Conservation (phyloP, 2,329 filamentous ascomycete species). For the Sporothrix schenckii region DNA sequence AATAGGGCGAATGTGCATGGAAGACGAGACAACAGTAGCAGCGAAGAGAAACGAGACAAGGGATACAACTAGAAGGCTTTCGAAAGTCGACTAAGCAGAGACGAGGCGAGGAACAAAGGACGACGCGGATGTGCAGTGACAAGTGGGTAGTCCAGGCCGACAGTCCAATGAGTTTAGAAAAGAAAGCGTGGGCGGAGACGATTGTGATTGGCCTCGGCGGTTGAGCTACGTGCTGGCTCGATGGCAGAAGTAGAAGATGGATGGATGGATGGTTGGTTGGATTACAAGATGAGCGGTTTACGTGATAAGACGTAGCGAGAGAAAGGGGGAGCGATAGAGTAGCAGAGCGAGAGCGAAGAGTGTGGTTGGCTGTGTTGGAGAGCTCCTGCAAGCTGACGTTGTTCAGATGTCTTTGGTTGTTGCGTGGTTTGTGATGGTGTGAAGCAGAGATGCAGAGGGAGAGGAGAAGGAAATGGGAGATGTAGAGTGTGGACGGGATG, state of each 20-base stretch:
- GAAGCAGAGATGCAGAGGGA: constrained; percentile 23
- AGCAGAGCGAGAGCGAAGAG: background rate
- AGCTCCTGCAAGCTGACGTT: constrained; percentile 24
- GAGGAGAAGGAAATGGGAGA: constrained; percentile 11
- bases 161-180: background rate
- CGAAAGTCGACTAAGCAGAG: background rate
- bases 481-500: constrained; percentile 15
- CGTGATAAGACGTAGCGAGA: background rate
- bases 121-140: background rate
- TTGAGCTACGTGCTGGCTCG: constrained; percentile 19
- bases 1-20: background rate
- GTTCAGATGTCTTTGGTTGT: constrained; percentile 9
- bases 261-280: background rate
- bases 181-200: background rate
- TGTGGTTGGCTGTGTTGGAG: constrained; percentile 7
- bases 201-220: constrained; percentile 24
- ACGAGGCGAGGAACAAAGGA: constrained; percentile 18
- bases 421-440: constrained; percentile 25
- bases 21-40: background rate
- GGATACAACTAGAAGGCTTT: background rate
- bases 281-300: constrained; percentile 16
- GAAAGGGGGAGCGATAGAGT: background rate
- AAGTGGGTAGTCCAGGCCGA: background rate
- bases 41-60: background rate
- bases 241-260: constrained; percentile 21